Evolutionary conservation across 805 yeast species (phyloP), one percentile per base, ranked within the genome.

Genomic region (Saturnispora ahearnii): DNA sequence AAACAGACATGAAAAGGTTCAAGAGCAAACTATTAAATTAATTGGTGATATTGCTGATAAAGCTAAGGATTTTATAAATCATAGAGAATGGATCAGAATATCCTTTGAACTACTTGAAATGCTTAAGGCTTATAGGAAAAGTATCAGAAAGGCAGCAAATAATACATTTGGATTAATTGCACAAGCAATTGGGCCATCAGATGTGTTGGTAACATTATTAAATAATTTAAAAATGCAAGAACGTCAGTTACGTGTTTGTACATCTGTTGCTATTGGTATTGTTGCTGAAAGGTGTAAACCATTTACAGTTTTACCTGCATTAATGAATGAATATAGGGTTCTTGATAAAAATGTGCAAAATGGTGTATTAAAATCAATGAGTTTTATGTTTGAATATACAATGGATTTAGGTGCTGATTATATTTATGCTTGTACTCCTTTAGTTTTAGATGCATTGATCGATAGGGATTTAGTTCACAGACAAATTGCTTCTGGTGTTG

Each of bases 191-290:
- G 99, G 99, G 0, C 99, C 99, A 0, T 93, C 87, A 53, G 98
- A 93, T 63, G 95, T 93, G 4, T 66, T 93, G 21, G 90, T 83
- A 1, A 84, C 95, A 51, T 69, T 93, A 34, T 67, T 93, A 50
- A 87, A 86, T 58, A 91, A 91, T 58, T 70, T 93, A 56, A 76
- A 87, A 52, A 95, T 90, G 7, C 98, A 91, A 62, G 98, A 93
- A 62, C 85, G 99, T 61, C 99, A 93, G 67, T 73, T 87, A 40
- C 82, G 99, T 61, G 96, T 93, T 8, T 91, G 96, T 64, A 88
- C 98, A 0, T 96, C 99, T 5, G 97, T 93, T 38, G 99, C 99
- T 0, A 87, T 93, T 56, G 99, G 96, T 34, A 89, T 93, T 57
- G 95, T 93, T 8, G 98, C 98, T 0, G 93, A 90, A 51, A 81